Evolutionary conservation across 2,329 filamentous ascomycete species (phyloP).

Genomic region (Fusarium sp.): DNA sequence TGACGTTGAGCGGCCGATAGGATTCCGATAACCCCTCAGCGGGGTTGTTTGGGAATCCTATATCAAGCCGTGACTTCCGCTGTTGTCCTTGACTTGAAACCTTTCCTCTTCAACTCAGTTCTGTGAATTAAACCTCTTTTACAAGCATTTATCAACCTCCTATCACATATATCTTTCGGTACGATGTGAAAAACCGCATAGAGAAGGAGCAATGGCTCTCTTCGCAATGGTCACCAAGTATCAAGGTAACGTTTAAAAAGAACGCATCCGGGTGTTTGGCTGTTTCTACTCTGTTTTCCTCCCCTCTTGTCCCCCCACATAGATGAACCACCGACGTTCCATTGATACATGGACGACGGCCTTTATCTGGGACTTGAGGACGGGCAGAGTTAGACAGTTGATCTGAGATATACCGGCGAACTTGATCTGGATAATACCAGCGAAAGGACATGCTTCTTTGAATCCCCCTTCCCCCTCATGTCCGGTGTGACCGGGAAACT

Average conservation of each 20-base stretch:
- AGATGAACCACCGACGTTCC: neutral
- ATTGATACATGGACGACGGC: neutral
- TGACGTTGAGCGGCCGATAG: conserved; percentile 33
- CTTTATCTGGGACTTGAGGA: conserved; percentile 10
- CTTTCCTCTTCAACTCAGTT: conserved; percentile 10
- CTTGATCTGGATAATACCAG: conserved; percentile 89
- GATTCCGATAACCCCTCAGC: conserved; percentile 37
- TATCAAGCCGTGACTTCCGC: conserved; percentile 20
- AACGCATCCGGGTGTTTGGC: conserved; percentile 58
- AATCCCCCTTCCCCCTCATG: conserved; percentile 44
- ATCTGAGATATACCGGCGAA: conserved; percentile 83
- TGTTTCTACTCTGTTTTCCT: conserved; percentile 28
- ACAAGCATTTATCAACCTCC: neutral
- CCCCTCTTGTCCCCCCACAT: neutral
- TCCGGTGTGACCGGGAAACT: conserved; percentile 52
- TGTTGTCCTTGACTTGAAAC: neutral
- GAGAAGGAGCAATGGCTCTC: conserved; percentile 38
- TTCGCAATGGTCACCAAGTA: conserved; percentile 44
- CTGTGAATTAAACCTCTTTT: neutral
- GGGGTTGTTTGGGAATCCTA: conserved; percentile 27
- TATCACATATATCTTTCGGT: conserved; percentile 27
- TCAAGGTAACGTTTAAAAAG: conserved; percentile 58
- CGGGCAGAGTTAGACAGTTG: conserved; percentile 44
- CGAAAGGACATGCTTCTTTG: conserved; percentile 85
- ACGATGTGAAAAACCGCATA: conserved; percentile 41